Percentiles rank a stretch among this genome's conserved stretches.
Evolutionary conservation across 2,329 filamentous ascomycete genomes (phyloP).

Genomic region (Fusarium robinianum): DNA sequence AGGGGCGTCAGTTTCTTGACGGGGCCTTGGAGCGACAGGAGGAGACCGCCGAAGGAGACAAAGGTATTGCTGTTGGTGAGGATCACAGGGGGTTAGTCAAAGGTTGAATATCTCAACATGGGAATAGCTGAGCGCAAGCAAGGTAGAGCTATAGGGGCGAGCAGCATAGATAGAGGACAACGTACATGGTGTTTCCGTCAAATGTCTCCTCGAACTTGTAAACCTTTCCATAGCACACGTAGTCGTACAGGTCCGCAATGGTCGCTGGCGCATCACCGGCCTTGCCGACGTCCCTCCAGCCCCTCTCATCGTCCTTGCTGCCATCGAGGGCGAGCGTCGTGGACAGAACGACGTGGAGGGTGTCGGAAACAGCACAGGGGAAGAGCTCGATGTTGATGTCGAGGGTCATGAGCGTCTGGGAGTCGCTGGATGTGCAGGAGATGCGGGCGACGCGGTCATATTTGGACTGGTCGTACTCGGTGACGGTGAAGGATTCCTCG

Average conservation of each 20-base stretch:
- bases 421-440: slow-evolving; percentile 74
- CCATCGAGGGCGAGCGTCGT: slow-evolving; percentile 88
- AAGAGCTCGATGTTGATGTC: slow-evolving; percentile 96
- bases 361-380: slow-evolving; percentile 74
- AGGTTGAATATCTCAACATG: too few relatives aligned
- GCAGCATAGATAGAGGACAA: background rate
- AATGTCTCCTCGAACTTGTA: slow-evolving; percentile 83
- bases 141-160: background rate
- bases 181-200: slow-evolving; percentile 81
- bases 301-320: slow-evolving; percentile 72
- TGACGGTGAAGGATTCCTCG: slow-evolving; percentile 88
- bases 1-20: slow-evolving; percentile 94
- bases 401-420: slow-evolving; percentile 75
- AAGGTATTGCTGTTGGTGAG: slow-evolving; percentile 75
- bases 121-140: background rate
- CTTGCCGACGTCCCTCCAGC: slow-evolving; percentile 78
- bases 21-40: slow-evolving; percentile 90
- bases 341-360: slow-evolving; percentile 78
- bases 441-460: slow-evolving; percentile 95
- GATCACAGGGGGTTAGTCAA: too few relatives aligned
- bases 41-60: slow-evolving; percentile 87
- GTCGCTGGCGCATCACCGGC: slow-evolving; percentile 59
- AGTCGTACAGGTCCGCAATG: slow-evolving; percentile 80
- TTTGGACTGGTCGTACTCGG: slow-evolving; percentile 77
- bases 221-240: slow-evolving; percentile 86